A percentile compares a stretch with the other conserved stretches of the same genome.
Conservation (phyloP, 179 eudicot species). For the Nepenthes alata region DNA sequence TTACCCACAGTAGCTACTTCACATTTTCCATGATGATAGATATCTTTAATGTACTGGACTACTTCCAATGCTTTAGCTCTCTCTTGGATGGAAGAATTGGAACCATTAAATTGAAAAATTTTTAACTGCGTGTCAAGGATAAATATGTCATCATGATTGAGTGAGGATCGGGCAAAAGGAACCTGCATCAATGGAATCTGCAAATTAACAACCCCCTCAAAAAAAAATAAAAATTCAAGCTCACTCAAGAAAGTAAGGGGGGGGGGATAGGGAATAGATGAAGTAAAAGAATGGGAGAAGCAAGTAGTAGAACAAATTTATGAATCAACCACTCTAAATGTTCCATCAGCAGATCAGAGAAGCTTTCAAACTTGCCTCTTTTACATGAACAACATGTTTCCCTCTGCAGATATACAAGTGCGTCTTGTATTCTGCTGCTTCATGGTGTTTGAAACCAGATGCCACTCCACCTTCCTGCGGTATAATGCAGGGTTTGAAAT, state of each 20-base stretch:
- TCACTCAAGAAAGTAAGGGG: too few species aligned
- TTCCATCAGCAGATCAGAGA: not conserved
- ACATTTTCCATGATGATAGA: constrained; percentile 88
- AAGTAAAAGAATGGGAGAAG: not conserved
- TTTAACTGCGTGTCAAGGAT: constrained; percentile 77
- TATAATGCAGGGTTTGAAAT: constrained; percentile 94
- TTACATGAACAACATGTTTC: constrained; percentile 84
- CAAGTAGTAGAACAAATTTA: not conserved
- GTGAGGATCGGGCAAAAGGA: constrained; percentile 80
- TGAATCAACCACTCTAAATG: not conserved
- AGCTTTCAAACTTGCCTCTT: constrained; percentile 49
- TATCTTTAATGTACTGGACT: constrained; percentile 89
- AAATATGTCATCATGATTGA: constrained; percentile 88
- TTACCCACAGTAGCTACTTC: constrained; percentile 87
- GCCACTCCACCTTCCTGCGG: constrained; percentile 88
- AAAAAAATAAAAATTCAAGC: too few species aligned
- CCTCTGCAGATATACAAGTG: constrained; percentile 82
- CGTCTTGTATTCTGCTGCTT: constrained; percentile 56
- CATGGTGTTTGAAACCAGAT: constrained; percentile 88
- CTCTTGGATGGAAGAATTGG: constrained; percentile 91
- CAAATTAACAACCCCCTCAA: not conserved
- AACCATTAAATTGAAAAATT: constrained; percentile 93
- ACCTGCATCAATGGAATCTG: constrained; percentile 34
- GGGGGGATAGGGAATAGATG: not conserved
- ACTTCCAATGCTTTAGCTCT: constrained; percentile 98